phyloP scores from a whole-genome alignment of 208 protist genomes.

The Naegleria lovaniensis region DNA sequence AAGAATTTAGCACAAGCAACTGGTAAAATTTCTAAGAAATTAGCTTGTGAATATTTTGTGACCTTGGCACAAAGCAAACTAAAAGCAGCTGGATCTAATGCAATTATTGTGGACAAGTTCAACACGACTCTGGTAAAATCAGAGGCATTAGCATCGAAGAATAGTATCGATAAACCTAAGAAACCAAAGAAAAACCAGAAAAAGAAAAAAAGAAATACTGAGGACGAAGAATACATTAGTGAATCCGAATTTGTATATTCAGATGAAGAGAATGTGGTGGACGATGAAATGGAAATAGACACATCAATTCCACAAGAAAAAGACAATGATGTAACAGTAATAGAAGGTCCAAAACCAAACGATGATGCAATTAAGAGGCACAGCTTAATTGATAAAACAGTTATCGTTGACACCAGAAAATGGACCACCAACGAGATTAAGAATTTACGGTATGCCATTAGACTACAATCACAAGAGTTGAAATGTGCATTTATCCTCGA shows the following conservation, averaged over 20 bases:
- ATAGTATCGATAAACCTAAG: not conserved
- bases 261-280: not conserved
- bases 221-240: not conserved
- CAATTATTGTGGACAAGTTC: not conserved
- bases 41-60: not conserved
- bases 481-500: not conserved
- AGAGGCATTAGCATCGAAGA: not conserved
- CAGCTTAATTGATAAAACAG: not conserved
- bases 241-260: not conserved
- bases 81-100: not conserved
- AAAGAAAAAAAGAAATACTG: not conserved
- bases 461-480: conserved; percentile 5
- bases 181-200: not conserved
- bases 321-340: not conserved
- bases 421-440: not conserved
- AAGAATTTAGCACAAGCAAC: not conserved
- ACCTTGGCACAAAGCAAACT: not conserved
- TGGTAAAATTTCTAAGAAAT: not conserved
- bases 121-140: not conserved
- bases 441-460: not conserved
- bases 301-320: not conserved
- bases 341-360: not conserved
- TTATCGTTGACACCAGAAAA: not conserved
- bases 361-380: not conserved
- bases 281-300: not conserved